These are phyloP conservation scores for Daucus carota DNA, from an alignment of 129 eudicot genomes.

Conservation along the genomic window DNA sequence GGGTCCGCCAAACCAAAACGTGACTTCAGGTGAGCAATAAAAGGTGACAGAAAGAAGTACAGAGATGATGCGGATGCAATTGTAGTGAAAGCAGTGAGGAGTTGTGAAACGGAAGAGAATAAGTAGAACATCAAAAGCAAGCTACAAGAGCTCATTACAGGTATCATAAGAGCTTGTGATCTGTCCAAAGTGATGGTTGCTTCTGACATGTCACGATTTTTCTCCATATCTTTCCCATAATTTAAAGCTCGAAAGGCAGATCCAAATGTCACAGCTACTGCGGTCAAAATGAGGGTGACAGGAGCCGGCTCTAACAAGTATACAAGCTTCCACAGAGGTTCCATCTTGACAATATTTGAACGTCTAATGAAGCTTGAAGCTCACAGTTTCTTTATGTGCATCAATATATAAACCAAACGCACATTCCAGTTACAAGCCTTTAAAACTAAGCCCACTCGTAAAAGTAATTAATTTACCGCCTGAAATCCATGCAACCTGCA, in stretches of 20 bases:
- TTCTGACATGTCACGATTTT: constrained; percentile 75
- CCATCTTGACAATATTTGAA: constrained; percentile 32
- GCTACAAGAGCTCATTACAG: constrained; percentile 93
- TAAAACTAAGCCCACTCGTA: neutral
- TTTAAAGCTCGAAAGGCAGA: constrained; percentile 80
- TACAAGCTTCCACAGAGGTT: constrained; percentile 74
- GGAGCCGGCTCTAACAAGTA: constrained; percentile 93
- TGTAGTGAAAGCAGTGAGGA: constrained; percentile 86
- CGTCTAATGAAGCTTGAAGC: neutral
- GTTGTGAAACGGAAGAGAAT: constrained; percentile 91
- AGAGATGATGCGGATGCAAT: constrained; percentile 70
- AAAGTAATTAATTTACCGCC: neutral
- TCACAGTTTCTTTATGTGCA: too few relatives aligned
- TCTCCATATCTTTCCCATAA: constrained; percentile 93
- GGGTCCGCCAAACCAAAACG: constrained; percentile 71
- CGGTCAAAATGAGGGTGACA: constrained; percentile 69
- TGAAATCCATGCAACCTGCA: neutral
- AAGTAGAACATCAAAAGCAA: constrained; percentile 82
- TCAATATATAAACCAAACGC: neutral
- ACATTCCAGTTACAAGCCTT: neutral
- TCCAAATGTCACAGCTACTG: constrained; percentile 70
- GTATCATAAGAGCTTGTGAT: constrained; percentile 95
- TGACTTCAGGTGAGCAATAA: constrained; percentile 43
- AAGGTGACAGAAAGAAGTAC: constrained; percentile 74
- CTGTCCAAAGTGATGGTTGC: constrained; percentile 84